These are phyloP conservation scores for Juglanconis juglandina DNA, from an alignment of 2,329 filamentous ascomycete species.

Conservation along the genomic window DNA sequence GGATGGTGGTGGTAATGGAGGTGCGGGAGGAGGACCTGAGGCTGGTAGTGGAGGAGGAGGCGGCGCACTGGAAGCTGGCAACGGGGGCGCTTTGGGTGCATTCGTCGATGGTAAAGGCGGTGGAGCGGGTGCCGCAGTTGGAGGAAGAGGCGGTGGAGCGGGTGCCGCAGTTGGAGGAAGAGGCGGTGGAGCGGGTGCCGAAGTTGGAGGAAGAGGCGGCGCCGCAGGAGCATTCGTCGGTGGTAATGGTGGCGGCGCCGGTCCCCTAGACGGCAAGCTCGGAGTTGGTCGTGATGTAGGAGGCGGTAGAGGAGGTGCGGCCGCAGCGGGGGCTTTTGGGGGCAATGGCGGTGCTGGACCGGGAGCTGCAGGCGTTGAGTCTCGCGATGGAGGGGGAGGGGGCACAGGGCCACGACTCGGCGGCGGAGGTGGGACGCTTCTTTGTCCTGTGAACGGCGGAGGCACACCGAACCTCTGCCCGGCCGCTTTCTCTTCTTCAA, in stretches of 20 bases:
- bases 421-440: constrained; percentile 69
- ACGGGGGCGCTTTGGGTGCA: constrained; percentile 36
- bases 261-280: constrained; percentile 34
- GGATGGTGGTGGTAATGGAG: constrained; percentile 4
- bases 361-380: constrained; percentile 27
- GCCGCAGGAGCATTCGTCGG: constrained; percentile 31
- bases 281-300: constrained; percentile 51
- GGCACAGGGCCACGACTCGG: constrained; percentile 69
- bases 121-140: constrained; percentile 30
- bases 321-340: constrained; percentile 43
- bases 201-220: constrained; percentile 31
- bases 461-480: constrained; percentile 70
- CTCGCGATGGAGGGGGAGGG: constrained; percentile 61
- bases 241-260: constrained; percentile 29
- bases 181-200: constrained; percentile 39
- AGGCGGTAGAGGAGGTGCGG: constrained; percentile 49
- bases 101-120: constrained; percentile 50
- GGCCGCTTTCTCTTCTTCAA: constrained; percentile 61
- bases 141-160: constrained; percentile 32
- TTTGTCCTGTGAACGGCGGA: constrained; percentile 70
- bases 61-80: constrained; percentile 31
- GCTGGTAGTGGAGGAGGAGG: constrained; percentile 36
- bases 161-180: constrained; percentile 47
- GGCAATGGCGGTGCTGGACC: constrained; percentile 43
- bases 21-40: constrained; percentile 28